A percentile compares a stretch with the other conserved stretches of the same genome.
Conservation (phyloP, 2,329 filamentous ascomycete genomes). For the Aspergillus sp. region DNA sequence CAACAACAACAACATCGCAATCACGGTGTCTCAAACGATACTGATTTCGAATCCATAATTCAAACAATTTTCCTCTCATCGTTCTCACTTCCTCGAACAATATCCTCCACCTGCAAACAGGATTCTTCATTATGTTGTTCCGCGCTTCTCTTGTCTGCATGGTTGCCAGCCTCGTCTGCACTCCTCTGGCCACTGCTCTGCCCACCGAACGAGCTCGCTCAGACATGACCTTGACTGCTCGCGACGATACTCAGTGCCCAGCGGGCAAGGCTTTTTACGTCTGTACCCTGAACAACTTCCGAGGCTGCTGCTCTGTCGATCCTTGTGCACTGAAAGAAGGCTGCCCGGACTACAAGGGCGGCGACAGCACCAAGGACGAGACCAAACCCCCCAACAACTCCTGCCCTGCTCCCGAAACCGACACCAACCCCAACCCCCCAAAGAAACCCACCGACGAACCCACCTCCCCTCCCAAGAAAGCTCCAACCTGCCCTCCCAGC, state of each 20-base stretch:
- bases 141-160: not conserved
- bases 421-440: no score
- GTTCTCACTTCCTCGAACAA: no score
- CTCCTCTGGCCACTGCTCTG: not conserved
- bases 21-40: no score
- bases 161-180: not conserved
- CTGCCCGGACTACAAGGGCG: not conserved
- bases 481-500: no score
- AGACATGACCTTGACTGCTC: not conserved
- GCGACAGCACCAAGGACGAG: no score
- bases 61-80: no score
- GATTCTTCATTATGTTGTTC: not conserved
- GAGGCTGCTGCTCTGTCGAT: constrained; percentile 10
- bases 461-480: no score
- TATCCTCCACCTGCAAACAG: not conserved
- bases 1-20: not conserved
- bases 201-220: not conserved
- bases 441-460: no score
- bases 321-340: constrained; percentile 1
- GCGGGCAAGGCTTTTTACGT: constrained; percentile 1
- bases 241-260: constrained; percentile 4
- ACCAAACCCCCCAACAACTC: no score
- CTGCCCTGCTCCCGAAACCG: no score
- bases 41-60: no score
- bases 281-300: constrained; percentile 5